Evolutionary conservation across 768 basidiomycete genomes (phyloP).

Genomic region (Leccinum truebloodii): DNA sequence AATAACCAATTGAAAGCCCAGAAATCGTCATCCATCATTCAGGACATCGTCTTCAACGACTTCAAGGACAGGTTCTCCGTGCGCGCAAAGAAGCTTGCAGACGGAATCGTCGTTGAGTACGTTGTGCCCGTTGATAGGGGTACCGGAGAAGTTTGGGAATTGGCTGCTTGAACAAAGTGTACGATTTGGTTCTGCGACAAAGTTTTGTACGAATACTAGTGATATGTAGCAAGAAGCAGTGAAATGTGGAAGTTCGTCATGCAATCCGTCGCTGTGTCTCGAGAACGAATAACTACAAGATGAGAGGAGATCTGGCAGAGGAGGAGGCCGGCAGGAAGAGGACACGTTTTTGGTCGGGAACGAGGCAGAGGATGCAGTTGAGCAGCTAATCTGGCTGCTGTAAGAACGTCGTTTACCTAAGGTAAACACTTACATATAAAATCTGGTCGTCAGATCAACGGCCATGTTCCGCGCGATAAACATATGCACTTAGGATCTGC

Average conservation of each 20-base stretch:
- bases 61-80: background rate
- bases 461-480: too few species aligned
- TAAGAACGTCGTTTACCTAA: too few species aligned
- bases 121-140: background rate
- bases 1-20: background rate
- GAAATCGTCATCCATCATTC: background rate
- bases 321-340: background rate
- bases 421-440: too few species aligned
- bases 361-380: slow-evolving; percentile 2
- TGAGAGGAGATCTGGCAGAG: background rate
- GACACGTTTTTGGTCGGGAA: slow-evolving; percentile 5
- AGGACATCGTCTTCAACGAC: background rate
- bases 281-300: background rate
- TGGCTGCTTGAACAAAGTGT: background rate
- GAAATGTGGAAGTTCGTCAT: background rate
- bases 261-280: background rate
- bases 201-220: background rate
- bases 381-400: background rate
- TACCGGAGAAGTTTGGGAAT: background rate
- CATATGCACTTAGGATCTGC: too few species aligned
- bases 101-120: background rate
- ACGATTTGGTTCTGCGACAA: background rate
- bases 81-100: background rate
- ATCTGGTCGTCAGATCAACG: too few species aligned
- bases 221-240: background rate